These are phyloP conservation scores for Paecilomyces formosus DNA, from an alignment of 2,329 filamentous ascomycete species.

Conservation along the genomic window DNA sequence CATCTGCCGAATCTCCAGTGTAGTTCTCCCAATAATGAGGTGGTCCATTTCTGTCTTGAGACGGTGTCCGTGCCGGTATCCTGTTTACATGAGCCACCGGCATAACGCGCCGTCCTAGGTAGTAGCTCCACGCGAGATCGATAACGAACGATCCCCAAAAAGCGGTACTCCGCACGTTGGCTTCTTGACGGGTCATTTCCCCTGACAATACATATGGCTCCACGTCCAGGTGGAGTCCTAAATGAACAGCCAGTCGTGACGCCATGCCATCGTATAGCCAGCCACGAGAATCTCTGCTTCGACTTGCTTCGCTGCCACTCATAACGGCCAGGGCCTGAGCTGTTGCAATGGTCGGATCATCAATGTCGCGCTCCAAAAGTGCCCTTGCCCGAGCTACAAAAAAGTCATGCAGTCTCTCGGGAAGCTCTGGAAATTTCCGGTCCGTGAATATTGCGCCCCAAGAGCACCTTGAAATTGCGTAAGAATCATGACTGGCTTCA, in stretches of 20 bases:
- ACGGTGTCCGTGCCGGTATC: constrained; percentile 5
- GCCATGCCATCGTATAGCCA: constrained; percentile 34
- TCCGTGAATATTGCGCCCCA: constrained; percentile 9
- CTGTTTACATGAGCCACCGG: constrained; percentile 7
- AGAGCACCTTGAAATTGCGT: constrained; percentile 6
- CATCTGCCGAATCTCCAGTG: constrained; percentile 1
- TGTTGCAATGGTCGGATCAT: constrained; percentile 33
- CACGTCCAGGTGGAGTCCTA: constrained; percentile 18
- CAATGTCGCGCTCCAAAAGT: constrained; percentile 32
- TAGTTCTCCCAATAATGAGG: constrained; percentile 3
- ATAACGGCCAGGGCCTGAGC: constrained; percentile 33
- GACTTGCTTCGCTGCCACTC: constrained; percentile 28
- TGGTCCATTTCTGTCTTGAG: background rate
- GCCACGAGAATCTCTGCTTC: constrained; percentile 26
- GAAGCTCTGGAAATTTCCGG: constrained; percentile 2
- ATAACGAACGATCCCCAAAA: constrained; percentile 25
- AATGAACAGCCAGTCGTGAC: constrained; percentile 24
- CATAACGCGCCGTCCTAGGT: constrained; percentile 8
- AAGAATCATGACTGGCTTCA: background rate
- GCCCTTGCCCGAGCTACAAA: constrained; percentile 5
- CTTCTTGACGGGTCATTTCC: constrained; percentile 16
- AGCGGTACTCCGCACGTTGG: constrained; percentile 15
- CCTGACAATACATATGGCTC: constrained; percentile 15
- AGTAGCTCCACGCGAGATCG: constrained; percentile 15
- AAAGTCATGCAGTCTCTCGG: constrained; percentile 6